A percentile compares a stretch with the other conserved stretches of the same genome.
phyloP scores from a whole-genome alignment of 768 basidiomycete species.

The Favolaschia claudopus region DNA sequence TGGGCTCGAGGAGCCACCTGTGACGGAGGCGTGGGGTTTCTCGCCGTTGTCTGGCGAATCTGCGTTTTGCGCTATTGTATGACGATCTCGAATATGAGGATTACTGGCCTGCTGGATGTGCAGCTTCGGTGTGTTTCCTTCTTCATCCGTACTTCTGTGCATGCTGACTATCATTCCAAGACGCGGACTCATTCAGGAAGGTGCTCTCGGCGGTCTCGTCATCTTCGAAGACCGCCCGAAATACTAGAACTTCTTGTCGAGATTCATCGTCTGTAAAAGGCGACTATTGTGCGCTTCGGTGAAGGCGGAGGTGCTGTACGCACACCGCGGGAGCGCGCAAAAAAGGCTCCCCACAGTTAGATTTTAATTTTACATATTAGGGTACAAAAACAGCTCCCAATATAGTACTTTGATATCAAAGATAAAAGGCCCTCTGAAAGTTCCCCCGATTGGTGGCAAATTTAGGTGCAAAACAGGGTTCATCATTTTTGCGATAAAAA shows the following conservation, averaged over 20 bases:
- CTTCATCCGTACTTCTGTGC: not conserved
- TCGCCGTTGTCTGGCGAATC: slow-evolving; percentile 70
- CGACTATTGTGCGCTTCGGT: slow-evolving; percentile 81
- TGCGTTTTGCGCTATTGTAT: no score
- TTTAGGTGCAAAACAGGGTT: no score
- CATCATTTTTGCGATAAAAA: no score
- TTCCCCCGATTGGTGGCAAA: no score
- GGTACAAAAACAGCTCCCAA: no score
- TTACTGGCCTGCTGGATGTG: slow-evolving; percentile 84
- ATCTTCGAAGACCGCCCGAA: slow-evolving; percentile 92
- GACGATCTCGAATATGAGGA: slow-evolving; percentile 82
- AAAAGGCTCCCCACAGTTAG: no score
- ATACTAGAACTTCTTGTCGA: slow-evolving; percentile 92
- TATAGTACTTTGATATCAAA: no score
- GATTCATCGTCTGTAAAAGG: slow-evolving; percentile 89
- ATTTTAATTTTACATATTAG: no score
- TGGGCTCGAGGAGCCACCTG: slow-evolving; percentile 43
- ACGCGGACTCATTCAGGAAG: slow-evolving; percentile 82
- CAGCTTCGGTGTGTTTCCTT: slow-evolving; percentile 60
- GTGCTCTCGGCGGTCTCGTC: slow-evolving; percentile 82
- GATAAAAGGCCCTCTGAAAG: no score
- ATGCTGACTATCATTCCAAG: slow-evolving; percentile 42
- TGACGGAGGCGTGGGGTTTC: slow-evolving; percentile 54
- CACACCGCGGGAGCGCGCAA: slow-evolving; percentile 80
- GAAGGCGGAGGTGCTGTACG: slow-evolving; percentile 70